These are phyloP conservation scores for Spizellomyces sp. DNA, from an alignment of 192 early-diverging fungal species.

Conservation along the genomic window DNA sequence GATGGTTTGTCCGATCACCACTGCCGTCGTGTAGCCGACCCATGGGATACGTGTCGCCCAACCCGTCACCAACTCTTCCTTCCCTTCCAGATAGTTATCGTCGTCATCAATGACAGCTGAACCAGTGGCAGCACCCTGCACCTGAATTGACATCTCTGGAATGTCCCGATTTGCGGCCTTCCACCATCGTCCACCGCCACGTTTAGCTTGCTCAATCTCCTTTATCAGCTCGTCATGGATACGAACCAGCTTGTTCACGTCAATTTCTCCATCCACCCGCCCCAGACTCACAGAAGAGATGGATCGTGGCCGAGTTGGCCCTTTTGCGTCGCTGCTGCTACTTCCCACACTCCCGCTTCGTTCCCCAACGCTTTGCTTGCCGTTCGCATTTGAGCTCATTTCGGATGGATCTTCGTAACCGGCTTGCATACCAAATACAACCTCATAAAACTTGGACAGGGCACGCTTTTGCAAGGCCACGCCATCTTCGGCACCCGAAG, in stretches of 20 bases:
- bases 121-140: not conserved
- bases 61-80: not conserved
- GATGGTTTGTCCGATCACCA: not conserved
- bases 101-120: not conserved
- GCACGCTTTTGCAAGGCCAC: not conserved
- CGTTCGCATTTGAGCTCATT: no score
- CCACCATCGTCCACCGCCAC: no score
- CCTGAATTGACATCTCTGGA: not conserved
- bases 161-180: not conserved
- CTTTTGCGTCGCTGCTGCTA: not conserved
- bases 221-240: not conserved
- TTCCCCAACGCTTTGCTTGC: not conserved
- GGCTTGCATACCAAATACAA: not conserved
- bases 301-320: not conserved
- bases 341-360: not conserved
- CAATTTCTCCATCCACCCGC: not conserved
- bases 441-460: not conserved
- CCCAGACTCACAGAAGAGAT: not conserved
- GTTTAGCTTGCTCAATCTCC: not conserved
- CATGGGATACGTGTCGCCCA: slow-evolving; percentile 6
- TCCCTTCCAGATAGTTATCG: not conserved
- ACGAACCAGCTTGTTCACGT: not conserved
- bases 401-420: not conserved
- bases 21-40: not conserved
- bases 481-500: not conserved